Percentiles rank a stretch among this genome's conserved stretches.
phyloP scores from a whole-genome alignment of 177 flowering plant genomes.

The Telopea speciosissima region DNA sequence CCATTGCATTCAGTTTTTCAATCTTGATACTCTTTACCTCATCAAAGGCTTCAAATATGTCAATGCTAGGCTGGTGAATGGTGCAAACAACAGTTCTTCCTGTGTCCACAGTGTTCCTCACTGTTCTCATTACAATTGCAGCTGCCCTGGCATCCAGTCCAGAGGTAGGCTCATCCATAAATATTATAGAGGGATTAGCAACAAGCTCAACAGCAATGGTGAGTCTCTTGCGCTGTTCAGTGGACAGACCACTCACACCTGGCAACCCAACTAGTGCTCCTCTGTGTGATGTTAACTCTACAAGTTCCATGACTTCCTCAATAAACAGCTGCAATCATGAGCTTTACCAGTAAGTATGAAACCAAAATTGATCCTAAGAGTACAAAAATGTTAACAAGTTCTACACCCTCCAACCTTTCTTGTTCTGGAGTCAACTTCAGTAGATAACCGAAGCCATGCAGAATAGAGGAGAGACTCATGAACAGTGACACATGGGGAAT shows the following conservation, averaged over 20 bases:
- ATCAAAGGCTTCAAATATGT: slow-evolving; percentile 25
- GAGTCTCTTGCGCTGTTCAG: slow-evolving; percentile 22
- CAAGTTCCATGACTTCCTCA: slow-evolving; percentile 29
- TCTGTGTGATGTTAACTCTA: slow-evolving; percentile 19
- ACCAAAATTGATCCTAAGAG: not conserved
- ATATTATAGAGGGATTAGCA: slow-evolving; percentile 32
- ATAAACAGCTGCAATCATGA: slow-evolving; percentile 19
- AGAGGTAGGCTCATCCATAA: slow-evolving; percentile 38
- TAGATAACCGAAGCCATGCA: slow-evolving; percentile 34
- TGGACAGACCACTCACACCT: slow-evolving; percentile 18
- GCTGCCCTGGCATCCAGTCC: slow-evolving; percentile 31
- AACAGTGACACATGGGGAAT: slow-evolving; percentile 32
- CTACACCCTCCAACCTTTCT: slow-evolving; percentile 20
- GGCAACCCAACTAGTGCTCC: slow-evolving; percentile 24
- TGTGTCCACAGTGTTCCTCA: slow-evolving; percentile 23
- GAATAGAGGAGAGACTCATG: slow-evolving; percentile 33
- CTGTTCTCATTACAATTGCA: slow-evolving; percentile 31
- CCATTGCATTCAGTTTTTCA: not conserved
- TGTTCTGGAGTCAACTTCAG: slow-evolving; percentile 14
- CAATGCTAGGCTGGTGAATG: slow-evolving; percentile 28
- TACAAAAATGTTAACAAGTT: not conserved
- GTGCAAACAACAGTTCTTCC: slow-evolving; percentile 30
- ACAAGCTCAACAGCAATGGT: slow-evolving; percentile 29
- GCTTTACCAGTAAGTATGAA: slow-evolving; percentile 1
- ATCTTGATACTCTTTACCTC: slow-evolving; percentile 13